A percentile compares a stretch with the other conserved stretches of the same genome.
Evolutionary conservation across 257 asterid species (phyloP).

Genomic region (Anisodus acutangulus): DNA sequence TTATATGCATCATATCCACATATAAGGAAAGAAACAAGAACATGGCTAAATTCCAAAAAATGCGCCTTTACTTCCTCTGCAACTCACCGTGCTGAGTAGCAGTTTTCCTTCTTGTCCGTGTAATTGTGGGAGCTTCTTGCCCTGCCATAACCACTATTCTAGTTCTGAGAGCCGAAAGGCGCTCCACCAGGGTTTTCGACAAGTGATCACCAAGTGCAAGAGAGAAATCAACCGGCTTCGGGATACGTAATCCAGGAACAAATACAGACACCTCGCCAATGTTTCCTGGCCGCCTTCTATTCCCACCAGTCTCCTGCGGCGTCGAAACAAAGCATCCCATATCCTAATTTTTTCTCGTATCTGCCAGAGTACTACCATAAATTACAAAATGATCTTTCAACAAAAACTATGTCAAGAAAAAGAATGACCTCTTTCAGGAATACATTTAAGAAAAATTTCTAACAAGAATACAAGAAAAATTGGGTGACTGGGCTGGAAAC

Average conservation of each 20-base stretch:
- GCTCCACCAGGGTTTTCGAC: slow-evolving; percentile 71
- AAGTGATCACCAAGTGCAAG: slow-evolving; percentile 60
- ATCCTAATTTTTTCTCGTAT: slow-evolving; percentile 41
- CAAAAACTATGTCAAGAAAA: slow-evolving; percentile 30
- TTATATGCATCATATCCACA: slow-evolving; percentile 42
- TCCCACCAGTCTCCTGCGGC: slow-evolving; percentile 71
- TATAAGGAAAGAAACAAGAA: slow-evolving; percentile 20
- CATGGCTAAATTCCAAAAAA: slow-evolving; percentile 19
- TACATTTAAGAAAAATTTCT: not conserved
- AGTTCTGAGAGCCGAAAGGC: slow-evolving; percentile 90
- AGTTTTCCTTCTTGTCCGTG: slow-evolving; percentile 83
- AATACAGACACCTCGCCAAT: slow-evolving; percentile 91
- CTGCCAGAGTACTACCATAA: slow-evolving; percentile 41
- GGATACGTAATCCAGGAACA: slow-evolving; percentile 91
- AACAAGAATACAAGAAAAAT: slow-evolving; percentile 40
- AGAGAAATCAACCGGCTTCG: slow-evolving; percentile 83
- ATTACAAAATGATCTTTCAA: slow-evolving; percentile 26
- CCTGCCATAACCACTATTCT: slow-evolving; percentile 93
- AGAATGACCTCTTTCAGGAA: not conserved
- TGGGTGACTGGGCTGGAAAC: slow-evolving; percentile 37
- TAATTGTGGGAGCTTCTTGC: slow-evolving; percentile 91
- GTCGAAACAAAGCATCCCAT: slow-evolving; percentile 94
- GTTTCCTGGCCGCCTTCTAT: slow-evolving; percentile 82
- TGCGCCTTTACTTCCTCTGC: not conserved
- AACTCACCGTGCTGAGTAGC: slow-evolving; percentile 92